Evolutionary conservation across 1,139 yeast genomes (phyloP), one percentile per base, ranked within the genome.

Genomic region (Nakaseomyces sp.): DNA sequence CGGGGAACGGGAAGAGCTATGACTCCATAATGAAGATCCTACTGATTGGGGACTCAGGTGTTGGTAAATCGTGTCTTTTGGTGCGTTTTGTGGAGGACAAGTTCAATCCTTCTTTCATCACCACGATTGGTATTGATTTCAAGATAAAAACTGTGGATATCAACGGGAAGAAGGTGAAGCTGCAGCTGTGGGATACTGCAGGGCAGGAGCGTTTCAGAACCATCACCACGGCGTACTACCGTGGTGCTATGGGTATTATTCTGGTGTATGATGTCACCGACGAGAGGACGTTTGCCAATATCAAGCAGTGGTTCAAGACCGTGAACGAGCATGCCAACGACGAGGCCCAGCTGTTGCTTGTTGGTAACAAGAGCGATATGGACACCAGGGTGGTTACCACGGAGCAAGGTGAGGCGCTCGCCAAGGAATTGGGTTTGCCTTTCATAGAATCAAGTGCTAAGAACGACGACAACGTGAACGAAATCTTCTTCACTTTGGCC

Each of bases 161-260:
- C 56, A 91, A 89, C 54, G 95, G 95, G 47, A 85, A 86, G 67
- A 81, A 83, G 56, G 85, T 93, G 67, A 91, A 91, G 69, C 76
- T 91, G 61, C 98, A 91, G 67, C 88, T 91, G 37, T 91, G 98
- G 98, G 98, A 91, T 66, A 91, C 98, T 32, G 98, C 98, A 5
- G 98, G 98, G 22, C 98, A 91, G 69, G 98, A 91, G 67, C 76
- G 98, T 58, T 91, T 91, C 74, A 80, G 96, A 72, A 91, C 98
- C 44, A 91, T 91, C 66, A 91, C 98, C 41, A 88, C 97, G 17
- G 96, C 98, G 8, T 91, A 93, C 68, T 91, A 93, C 70, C 79
- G 99, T 67, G 96, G 97, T 46, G 98, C 99, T 47, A 87, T 88
- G 93, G 99, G 98, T 50, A 91, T 93, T 63, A 79, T 91, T 47